phyloP scores from a whole-genome alignment of 768 basidiomycete species.

The Trametes punicea region DNA sequence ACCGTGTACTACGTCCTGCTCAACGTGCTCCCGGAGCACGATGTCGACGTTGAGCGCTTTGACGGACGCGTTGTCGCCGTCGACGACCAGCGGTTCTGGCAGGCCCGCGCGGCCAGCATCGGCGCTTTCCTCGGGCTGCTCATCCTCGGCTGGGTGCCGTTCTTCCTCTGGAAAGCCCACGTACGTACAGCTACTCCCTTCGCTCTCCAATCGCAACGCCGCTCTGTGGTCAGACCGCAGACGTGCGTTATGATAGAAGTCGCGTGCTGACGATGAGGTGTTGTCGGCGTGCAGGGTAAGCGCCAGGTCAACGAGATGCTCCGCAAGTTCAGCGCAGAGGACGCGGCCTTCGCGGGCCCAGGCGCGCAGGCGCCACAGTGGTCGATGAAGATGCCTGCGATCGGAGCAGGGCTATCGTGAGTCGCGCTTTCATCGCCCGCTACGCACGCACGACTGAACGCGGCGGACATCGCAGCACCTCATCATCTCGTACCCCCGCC shows the following conservation, averaged over 20 bases:
- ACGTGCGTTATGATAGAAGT: background rate
- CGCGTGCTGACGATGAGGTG: background rate
- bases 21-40: slow-evolving; percentile 25
- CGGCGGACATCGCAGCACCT: slow-evolving; percentile 32
- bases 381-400: slow-evolving; percentile 39
- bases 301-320: slow-evolving; percentile 37
- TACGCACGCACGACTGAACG: background rate
- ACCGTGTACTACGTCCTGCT: slow-evolving; percentile 36
- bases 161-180: slow-evolving; percentile 46
- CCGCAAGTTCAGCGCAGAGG: slow-evolving; percentile 39
- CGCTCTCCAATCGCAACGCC: background rate
- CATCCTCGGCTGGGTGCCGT: slow-evolving; percentile 39
- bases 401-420: slow-evolving; percentile 37
- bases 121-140: slow-evolving; percentile 37
- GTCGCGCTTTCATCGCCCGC: slow-evolving; percentile 1
- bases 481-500: slow-evolving; percentile 36
- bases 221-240: background rate
- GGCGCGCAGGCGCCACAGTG: slow-evolving; percentile 35
- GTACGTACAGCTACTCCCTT: slow-evolving; percentile 18
- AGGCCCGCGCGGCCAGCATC: slow-evolving; percentile 37
- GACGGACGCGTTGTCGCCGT: slow-evolving; percentile 5
- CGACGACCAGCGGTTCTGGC: slow-evolving; percentile 27
- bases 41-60: slow-evolving; percentile 20
- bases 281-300: slow-evolving; percentile 37
- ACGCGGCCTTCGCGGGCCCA: slow-evolving; percentile 30